Evolutionary conservation across 257 asterid species (phyloP), one percentile per base, ranked within the genome.

Genomic region (Solanum ossicruentum): DNA sequence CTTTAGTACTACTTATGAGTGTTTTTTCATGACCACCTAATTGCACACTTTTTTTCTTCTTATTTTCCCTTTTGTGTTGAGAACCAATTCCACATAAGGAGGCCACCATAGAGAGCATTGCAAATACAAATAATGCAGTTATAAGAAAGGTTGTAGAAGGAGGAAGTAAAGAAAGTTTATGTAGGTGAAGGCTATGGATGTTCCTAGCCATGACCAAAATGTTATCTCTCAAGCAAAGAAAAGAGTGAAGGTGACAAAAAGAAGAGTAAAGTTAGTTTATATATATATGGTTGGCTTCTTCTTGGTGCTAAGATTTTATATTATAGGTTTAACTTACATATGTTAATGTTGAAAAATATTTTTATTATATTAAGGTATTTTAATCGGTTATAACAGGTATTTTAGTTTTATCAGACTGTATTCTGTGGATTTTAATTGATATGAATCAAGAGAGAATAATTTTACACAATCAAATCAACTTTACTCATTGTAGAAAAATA

Each of bases 1-100:
- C 92, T 70, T 92, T 92, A 39, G 88, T 86, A 82, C 95, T 91
- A 86, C 92, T 92, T 87, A 92, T 83, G 10, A 78, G 32, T 20
- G 81, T 32, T 82, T 83, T 83, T 55, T 86, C 86, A 55, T 36
- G 41, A 36, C 83, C 93, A 5, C 95, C 95, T 84, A 92, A 73
- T 57, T 89, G 84, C 84, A 88, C 91, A 8, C 86, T 90, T 17
- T 81, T 86, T 63, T 84, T 65, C 7, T 70, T 65, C 5, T 63
- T 83, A 28, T 45, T 84, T 28, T 87, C 61, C 58, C 82, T 86
- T 75, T 73, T 77, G 45, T 77, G 58, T 23, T 77, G 39, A 77
- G 45, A 17, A 12, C 61, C 45, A 51, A 51, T 43, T 77, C 82
- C 82, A 77, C 82, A 77, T 52, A 77, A 77, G 26, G 26, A 77